Evolutionary conservation across 345 rosid genomes (phyloP), one percentile per base, ranked within the genome.

Genomic region (Populus ilicifolia): DNA sequence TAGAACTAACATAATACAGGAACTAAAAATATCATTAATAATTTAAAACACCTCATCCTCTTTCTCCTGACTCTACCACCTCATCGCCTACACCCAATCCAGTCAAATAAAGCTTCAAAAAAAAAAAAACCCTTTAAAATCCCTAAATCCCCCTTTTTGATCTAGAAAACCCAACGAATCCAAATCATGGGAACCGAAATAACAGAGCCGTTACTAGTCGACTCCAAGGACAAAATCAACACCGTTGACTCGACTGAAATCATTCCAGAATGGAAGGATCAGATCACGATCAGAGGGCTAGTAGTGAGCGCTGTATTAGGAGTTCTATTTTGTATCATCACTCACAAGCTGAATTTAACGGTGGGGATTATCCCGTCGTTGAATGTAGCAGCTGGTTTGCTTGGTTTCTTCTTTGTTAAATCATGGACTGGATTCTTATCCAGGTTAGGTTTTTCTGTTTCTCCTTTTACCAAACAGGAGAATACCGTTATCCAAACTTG

Each of bases 401-500:
- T 94, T 23, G 97, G 98, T 0, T 94, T 94, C 92, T 93, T 94
- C 89, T 89, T 91, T 33, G 92, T 93, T 44, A 91, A 94, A 73
- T 94, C 97, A 12, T 94, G 97, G 98, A 92, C 93, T 13, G 93
- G 90, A 23, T 83, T 90, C 73, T 73, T 91, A 50, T 81, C 91
- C 36, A 83, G 82, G 73, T 81, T 93, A 11, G 98, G 98, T 11
- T 75, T 90, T 76, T 75, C 85, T 7, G 84, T 88, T 38, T 75
- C 84, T 71, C 97, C 95, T 1, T 94, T 94, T 72, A 93, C 97
- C 20, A 89, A 90, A 81, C 97, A 94, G 82, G 98, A 94, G 88
- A 93, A 93, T 83, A 90, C 97, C 44, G 97, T 94, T 64, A 90
- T 94, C 48, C 98, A 94, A 82, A 94, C 98, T 63, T 91, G 97